Percentiles rank a stretch among this genome's conserved stretches.
These are phyloP conservation scores for Russula dissimulans DNA, from an alignment of 768 basidiomycete genomes.

Conservation along the genomic window DNA sequence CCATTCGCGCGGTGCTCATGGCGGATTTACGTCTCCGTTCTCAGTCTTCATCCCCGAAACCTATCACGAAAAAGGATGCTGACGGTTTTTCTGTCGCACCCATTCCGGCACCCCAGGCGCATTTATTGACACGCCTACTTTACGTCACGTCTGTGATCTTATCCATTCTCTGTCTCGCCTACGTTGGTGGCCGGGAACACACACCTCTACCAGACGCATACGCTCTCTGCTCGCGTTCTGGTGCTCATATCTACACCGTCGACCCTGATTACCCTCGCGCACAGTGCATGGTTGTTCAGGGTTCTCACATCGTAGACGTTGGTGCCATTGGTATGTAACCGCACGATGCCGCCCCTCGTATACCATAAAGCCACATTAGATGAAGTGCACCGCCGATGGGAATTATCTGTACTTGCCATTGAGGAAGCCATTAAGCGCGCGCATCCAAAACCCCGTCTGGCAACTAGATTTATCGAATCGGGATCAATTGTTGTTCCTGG, in stretches of 20 bases:
- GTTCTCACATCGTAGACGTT: constrained; percentile 39
- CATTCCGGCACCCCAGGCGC: not conserved
- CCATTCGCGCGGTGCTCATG: constrained; percentile 7
- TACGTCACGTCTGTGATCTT: constrained; percentile 20
- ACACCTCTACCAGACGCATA: constrained; percentile 31
- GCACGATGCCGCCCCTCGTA: not conserved
- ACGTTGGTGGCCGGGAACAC: not conserved
- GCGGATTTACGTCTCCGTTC: constrained; percentile 19
- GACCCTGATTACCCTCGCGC: constrained; percentile 41
- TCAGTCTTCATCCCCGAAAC: constrained; percentile 15
- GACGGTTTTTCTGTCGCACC: not conserved
- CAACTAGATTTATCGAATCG: constrained; percentile 41
- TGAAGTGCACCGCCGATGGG: constrained; percentile 36
- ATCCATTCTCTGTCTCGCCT: constrained; percentile 19
- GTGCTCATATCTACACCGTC: constrained; percentile 55
- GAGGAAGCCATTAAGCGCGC: constrained; percentile 19
- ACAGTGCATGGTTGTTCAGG: constrained; percentile 56
- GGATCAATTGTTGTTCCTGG: constrained; percentile 65
- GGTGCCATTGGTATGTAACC: constrained; percentile 46
- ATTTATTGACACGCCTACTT: constrained; percentile 7
- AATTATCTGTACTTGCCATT: constrained; percentile 20
- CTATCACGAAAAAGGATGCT: not conserved
- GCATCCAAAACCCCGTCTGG: constrained; percentile 24
- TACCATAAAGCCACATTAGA: constrained; percentile 26
- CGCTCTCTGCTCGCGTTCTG: constrained; percentile 52